A percentile compares a stretch with the other conserved stretches of the same genome.
phyloP scores from a whole-genome alignment of 805 yeast genomes.

The Wickerhamiella alocasiicola region DNA sequence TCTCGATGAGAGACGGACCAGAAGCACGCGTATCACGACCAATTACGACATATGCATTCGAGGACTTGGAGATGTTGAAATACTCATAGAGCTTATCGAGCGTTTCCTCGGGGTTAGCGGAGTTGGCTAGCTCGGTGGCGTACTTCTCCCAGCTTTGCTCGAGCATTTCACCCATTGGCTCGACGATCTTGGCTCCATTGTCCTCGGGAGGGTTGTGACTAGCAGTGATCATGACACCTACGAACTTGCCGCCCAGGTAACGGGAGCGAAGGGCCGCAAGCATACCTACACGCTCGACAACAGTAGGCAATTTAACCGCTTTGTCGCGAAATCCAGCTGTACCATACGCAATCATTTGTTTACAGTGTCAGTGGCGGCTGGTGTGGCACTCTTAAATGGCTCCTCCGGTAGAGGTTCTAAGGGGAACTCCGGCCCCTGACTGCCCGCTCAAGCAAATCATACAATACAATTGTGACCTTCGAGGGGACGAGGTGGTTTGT shows the following conservation, averaged over 20 bases:
- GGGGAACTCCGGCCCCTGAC: constrained; percentile 9
- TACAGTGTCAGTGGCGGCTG: too few species aligned
- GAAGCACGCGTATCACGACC: constrained; percentile 87
- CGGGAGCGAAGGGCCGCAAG: constrained; percentile 77
- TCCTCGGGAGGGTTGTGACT: constrained; percentile 89
- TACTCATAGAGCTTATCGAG: constrained; percentile 31
- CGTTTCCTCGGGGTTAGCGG: constrained; percentile 33
- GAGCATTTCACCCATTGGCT: constrained; percentile 86
- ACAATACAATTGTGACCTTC: constrained; percentile 23
- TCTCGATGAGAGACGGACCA: constrained; percentile 50
- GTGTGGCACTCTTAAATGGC: constrained; percentile 1
- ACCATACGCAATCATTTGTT: constrained; percentile 48
- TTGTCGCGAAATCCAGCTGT: constrained; percentile 91
- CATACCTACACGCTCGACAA: constrained; percentile 72
- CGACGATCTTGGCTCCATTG: constrained; percentile 88
- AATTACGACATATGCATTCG: constrained; percentile 40
- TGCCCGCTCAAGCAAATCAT: constrained; percentile 21
- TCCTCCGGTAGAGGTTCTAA: constrained; percentile 3
- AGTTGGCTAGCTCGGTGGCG: constrained; percentile 73
- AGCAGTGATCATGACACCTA: constrained; percentile 96
- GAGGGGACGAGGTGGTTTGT: constrained; percentile 21
- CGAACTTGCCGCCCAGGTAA: constrained; percentile 47
- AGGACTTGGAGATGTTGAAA: constrained; percentile 36
- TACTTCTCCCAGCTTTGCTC: constrained; percentile 69
- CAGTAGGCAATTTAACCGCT: constrained; percentile 60